These are phyloP conservation scores for Exophiala sp. DNA, from an alignment of 2,329 filamentous ascomycete species.

Conservation along the genomic window DNA sequence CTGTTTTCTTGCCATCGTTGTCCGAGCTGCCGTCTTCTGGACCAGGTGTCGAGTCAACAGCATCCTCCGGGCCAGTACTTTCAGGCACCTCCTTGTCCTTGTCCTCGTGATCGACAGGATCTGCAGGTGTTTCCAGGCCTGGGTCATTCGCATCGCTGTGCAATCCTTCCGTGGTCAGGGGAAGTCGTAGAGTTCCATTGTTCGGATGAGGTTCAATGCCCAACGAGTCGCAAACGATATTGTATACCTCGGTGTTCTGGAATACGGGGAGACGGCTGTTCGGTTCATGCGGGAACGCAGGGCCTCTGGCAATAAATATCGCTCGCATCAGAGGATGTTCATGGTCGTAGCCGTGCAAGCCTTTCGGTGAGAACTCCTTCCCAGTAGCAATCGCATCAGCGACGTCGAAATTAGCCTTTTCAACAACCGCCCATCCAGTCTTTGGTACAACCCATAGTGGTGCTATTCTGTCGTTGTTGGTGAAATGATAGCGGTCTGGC, in stretches of 20 bases:
- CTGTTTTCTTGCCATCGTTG: not conserved
- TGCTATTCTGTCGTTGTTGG: slow-evolving; percentile 81
- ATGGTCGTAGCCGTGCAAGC: slow-evolving; percentile 92
- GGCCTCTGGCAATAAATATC: slow-evolving; percentile 87
- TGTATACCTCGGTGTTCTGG: slow-evolving; percentile 94
- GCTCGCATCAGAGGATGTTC: slow-evolving; percentile 93
- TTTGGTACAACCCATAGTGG: slow-evolving; percentile 93
- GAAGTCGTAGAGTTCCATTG: slow-evolving; percentile 71
- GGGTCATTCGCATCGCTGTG: slow-evolving; percentile 42
- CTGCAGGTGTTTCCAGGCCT: slow-evolving; percentile 14
- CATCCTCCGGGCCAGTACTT: too few species aligned
- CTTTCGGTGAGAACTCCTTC: slow-evolving; percentile 70
- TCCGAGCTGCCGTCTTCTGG: not conserved
- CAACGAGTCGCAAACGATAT: slow-evolving; percentile 86
- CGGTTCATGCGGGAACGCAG: slow-evolving; percentile 81
- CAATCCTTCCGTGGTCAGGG: slow-evolving; percentile 43
- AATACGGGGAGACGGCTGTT: slow-evolving; percentile 78
- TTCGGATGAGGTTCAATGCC: slow-evolving; percentile 71
- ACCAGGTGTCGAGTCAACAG: too few species aligned
- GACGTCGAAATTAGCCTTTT: slow-evolving; percentile 73
- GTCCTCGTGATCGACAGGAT: slow-evolving; percentile 14
- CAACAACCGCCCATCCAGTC: slow-evolving; percentile 87
- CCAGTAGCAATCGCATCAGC: slow-evolving; percentile 62
- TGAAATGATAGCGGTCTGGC: slow-evolving; percentile 90
- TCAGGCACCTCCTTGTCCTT: slow-evolving; percentile 2